A percentile compares a stretch with the other conserved stretches of the same genome.
Conservation (phyloP, 2,329 filamentous ascomycete genomes). For the Dactylellina haptotyla region DNA sequence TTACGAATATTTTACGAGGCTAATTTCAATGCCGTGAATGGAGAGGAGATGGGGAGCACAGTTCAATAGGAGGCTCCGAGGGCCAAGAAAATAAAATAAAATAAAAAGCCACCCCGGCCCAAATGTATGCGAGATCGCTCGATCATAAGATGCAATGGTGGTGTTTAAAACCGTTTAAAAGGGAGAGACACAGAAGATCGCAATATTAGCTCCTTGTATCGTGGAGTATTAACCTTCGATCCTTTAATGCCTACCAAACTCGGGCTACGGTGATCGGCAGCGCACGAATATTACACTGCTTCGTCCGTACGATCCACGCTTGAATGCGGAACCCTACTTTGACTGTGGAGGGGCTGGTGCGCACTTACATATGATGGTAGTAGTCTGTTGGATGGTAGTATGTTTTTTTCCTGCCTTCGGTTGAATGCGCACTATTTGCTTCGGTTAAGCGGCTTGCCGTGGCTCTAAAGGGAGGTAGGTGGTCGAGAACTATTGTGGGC, state of each 20-base stretch:
- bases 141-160: background rate
- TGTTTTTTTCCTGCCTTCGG: background rate
- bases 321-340: slow-evolving; percentile 6
- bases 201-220: slow-evolving; percentile 7
- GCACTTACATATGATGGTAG: background rate
- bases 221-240: background rate
- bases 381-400: background rate
- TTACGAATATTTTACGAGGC: too few species aligned
- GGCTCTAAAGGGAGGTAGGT: slow-evolving; percentile 6
- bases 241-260: slow-evolving; percentile 3
- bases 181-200: slow-evolving; percentile 8
- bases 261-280: slow-evolving; percentile 10
- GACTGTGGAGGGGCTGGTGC: background rate
- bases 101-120: too few species aligned
- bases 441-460: slow-evolving; percentile 40
- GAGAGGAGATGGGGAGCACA: too few species aligned
- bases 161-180: background rate
- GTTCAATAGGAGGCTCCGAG: too few species aligned
- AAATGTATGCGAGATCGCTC: background rate
- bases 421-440: slow-evolving; percentile 2
- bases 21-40: too few species aligned
- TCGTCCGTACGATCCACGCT: slow-evolving; percentile 14
- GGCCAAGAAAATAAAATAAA: too few species aligned
- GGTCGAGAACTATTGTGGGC: background rate
- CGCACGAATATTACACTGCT: background rate